Evolutionary conservation across 768 basidiomycete genomes (phyloP), one percentile per base, ranked within the genome.

Genomic region (Pleurotus tuoliensis): DNA sequence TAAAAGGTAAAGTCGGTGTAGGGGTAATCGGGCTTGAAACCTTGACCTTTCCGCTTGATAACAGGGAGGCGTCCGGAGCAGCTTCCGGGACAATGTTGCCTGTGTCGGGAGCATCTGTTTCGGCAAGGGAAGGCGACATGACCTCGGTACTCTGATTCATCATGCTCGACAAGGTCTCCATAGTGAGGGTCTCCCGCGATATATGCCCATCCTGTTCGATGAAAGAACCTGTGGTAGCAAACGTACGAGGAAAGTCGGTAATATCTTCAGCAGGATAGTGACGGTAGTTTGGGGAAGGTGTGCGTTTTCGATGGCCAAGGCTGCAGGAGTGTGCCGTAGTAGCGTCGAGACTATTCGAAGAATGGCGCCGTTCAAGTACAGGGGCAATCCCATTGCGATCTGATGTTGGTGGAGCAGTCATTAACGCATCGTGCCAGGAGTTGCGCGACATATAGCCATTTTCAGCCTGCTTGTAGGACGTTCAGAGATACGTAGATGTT

Each of bases 1-100:
- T 77, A 60, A 74, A 73, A 3, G 73, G 70, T 30, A 30, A 30
- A 30, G 30, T 30, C 11, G 30, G 9, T 11, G 30, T 30, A 7
- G 30, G 9, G 9, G 30, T 7, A 30, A 8, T 30, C 30, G 30
- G 30, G 7, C 30, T 30, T 30, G 30, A 30, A 30, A 30, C 30
- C 11, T 30, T 11, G 8, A 30, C 30, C 8, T 30, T 30, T 30
- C 6, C 30, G 11, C 30, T 30, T 8, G 55, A 5, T 1, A 54
- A 25, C 30, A 37, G 7, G 8, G 7, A 9, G 25, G n/a, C n/a
- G 13, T 50, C 48, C 16, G 48, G 9, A 37, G 13, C n/a, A n/a
- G 48, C 13, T 25, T 47, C 46, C 5, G 15, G 22, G 46, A 25
- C 20, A 5, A 6, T 22, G 7, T 24, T 24, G 25, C 20, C 25